Percentiles rank a stretch among this genome's conserved stretches.
phyloP scores from a whole-genome alignment of 1,284 basidiomycete genomes.

The Ustilago vetiveriae region DNA sequence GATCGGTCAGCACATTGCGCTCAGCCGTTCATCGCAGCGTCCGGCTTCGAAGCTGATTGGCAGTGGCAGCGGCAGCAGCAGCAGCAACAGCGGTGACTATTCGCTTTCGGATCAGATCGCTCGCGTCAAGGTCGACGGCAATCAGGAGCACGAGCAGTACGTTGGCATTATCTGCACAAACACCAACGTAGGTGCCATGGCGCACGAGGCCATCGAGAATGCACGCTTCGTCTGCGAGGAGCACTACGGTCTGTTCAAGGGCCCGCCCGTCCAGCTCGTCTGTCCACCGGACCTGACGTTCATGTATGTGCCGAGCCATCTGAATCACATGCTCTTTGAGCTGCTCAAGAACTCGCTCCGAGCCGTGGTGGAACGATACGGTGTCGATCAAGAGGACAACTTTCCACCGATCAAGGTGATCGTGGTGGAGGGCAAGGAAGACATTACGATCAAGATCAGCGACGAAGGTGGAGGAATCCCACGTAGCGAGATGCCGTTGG shows the following conservation, averaged over 20 bases:
- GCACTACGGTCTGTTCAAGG: conserved; percentile 87
- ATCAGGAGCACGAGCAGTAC: conserved; percentile 73
- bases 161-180: conserved; percentile 98
- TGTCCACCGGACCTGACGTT: conserved; percentile 88
- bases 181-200: conserved; percentile 70
- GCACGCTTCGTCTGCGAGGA: conserved; percentile 98
- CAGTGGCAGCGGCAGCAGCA: conserved; percentile 18
- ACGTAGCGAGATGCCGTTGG: conserved; percentile 86
- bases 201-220: conserved; percentile 96
- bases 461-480: conserved; percentile 97
- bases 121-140: conserved; percentile 39
- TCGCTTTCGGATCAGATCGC: conserved; percentile 39
- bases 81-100: conserved; percentile 22
- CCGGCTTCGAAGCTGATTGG: conserved; percentile 37
- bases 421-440: conserved; percentile 82
- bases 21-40: conserved; percentile 53
- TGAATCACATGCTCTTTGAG: conserved; percentile 91
- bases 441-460: conserved; percentile 98
- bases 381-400: conserved; percentile 79
- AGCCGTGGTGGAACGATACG: conserved; percentile 93
- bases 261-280: conserved; percentile 94
- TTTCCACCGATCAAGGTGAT: conserved; percentile 97
- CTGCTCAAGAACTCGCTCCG: conserved; percentile 98
- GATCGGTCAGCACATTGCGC: conserved; percentile 66
- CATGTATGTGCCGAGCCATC: conserved; percentile 93